Conservation (phyloP, 2,329 filamentous ascomycete genomes). For the Paracorniculantispora psalliotae region DNA sequence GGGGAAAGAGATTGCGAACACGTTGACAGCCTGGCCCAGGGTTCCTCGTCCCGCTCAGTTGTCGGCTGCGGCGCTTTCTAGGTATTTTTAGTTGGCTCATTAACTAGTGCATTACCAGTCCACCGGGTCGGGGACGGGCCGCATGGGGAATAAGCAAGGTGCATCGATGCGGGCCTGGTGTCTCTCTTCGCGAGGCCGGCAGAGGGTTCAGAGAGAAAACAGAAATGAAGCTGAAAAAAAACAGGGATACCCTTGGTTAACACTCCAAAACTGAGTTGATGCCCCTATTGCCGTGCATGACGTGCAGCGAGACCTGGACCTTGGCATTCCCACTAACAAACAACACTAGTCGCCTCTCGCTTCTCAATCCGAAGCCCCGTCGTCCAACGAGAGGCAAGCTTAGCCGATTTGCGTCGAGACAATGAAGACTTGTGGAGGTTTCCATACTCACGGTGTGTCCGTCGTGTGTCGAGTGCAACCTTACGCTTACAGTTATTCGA, state of each 20-base stretch:
- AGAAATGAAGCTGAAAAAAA: background rate
- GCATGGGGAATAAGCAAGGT: slow-evolving; percentile 3
- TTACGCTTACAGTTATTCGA: background rate
- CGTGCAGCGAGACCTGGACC: background rate
- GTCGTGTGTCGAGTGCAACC: background rate
- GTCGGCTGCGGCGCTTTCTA: background rate
- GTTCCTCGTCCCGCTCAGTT: no score
- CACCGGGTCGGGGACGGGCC: background rate
- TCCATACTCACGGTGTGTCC: background rate
- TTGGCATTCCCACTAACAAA: background rate
- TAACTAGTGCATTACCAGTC: background rate
- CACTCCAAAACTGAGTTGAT: no score
- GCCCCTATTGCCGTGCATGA: background rate
- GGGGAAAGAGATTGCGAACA: background rate
- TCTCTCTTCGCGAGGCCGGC: background rate
- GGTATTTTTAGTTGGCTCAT: background rate
- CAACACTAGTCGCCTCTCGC: no score
- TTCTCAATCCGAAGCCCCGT: no score
- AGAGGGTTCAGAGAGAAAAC: background rate
- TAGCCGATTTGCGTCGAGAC: background rate
- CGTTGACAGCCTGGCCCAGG: no score
- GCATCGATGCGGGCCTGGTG: background rate
- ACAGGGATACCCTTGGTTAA: no score
- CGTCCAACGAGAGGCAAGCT: background rate
- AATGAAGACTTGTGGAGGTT: background rate